phyloP scores from a whole-genome alignment of 352 stramenopile genomes.

The Paralagenidium karlingii region DNA sequence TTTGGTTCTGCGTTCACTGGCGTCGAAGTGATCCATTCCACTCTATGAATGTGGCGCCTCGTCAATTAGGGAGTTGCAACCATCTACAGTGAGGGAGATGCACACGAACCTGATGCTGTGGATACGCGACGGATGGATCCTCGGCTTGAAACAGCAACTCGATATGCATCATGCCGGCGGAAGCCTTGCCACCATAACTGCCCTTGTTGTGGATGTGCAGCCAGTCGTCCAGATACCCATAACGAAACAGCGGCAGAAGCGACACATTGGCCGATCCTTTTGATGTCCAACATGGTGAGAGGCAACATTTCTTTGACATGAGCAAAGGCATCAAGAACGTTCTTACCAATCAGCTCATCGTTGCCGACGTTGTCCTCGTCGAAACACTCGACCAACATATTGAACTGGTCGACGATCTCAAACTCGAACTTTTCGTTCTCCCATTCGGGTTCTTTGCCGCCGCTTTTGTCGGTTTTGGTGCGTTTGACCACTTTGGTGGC shows the following conservation, averaged over 20 bases:
- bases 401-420: conserved; percentile 89
- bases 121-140: conserved; percentile 72
- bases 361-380: conserved; percentile 86
- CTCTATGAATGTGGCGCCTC: no score
- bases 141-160: conserved; percentile 81
- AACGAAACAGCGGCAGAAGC: conserved; percentile 83
- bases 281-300: conserved; percentile 1
- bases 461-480: conserved; percentile 82
- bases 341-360: conserved; percentile 88
- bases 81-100: no score
- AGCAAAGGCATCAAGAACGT: background rate
- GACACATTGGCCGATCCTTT: conserved; percentile 59
- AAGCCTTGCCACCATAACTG: conserved; percentile 79
- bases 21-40: no score
- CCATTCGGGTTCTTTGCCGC: conserved; percentile 75
- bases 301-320: background rate
- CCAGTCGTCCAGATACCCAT: conserved; percentile 81
- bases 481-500: conserved; percentile 59
- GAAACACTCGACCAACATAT: conserved; percentile 82
- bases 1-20: no score
- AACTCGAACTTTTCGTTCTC: conserved; percentile 71
- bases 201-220: conserved; percentile 79
- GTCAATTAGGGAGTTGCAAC: no score
- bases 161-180: conserved; percentile 77
- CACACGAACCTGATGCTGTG: conserved; percentile 81